Evolutionary conservation across 2,329 filamentous ascomycete species (phyloP).

Genomic region (Blumeriella jaapii): DNA sequence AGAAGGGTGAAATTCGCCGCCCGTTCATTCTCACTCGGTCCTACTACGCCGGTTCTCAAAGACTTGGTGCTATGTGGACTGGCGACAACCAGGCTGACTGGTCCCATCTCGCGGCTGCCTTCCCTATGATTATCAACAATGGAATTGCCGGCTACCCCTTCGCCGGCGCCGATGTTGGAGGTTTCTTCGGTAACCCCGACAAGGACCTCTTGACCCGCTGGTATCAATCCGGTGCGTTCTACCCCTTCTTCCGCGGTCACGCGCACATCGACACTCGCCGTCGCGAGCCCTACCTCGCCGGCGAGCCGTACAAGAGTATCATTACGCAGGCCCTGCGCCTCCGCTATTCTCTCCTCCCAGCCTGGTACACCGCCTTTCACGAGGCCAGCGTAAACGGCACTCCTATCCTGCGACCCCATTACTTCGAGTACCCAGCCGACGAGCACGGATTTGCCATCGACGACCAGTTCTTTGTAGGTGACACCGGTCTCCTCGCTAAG

Average conservation of each 20-base stretch:
- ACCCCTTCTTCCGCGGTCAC: conserved; percentile 95
- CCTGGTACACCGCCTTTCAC: conserved; percentile 96
- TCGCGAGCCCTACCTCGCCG: conserved; percentile 81
- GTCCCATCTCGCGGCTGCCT: conserved; percentile 77
- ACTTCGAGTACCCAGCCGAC: conserved; percentile 79
- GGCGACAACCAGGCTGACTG: conserved; percentile 93
- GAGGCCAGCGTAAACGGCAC: conserved; percentile 72
- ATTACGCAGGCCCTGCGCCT: conserved; percentile 80
- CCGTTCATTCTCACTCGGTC: conserved; percentile 90
- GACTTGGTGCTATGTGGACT: conserved; percentile 94
- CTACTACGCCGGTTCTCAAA: conserved; percentile 85
- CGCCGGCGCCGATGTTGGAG: conserved; percentile 87
- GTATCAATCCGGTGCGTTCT: conserved; percentile 96
- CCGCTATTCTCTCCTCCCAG: conserved; percentile 78
- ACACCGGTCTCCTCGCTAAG: conserved; percentile 83
- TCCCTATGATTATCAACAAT: conserved; percentile 89
- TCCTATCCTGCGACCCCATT: conserved; percentile 84
- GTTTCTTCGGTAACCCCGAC: conserved; percentile 94
- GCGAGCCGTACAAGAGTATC: conserved; percentile 75
- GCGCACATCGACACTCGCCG: conserved; percentile 94
- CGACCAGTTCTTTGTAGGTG: conserved; percentile 85
- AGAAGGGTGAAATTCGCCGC: conserved; percentile 72
- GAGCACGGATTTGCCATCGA: conserved; percentile 83
- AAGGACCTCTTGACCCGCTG: conserved; percentile 85
- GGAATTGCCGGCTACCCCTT: conserved; percentile 92